Evolutionary conservation across 176 grass and related monocot species (phyloP).

Genomic region (maize (Zea mays)): DNA sequence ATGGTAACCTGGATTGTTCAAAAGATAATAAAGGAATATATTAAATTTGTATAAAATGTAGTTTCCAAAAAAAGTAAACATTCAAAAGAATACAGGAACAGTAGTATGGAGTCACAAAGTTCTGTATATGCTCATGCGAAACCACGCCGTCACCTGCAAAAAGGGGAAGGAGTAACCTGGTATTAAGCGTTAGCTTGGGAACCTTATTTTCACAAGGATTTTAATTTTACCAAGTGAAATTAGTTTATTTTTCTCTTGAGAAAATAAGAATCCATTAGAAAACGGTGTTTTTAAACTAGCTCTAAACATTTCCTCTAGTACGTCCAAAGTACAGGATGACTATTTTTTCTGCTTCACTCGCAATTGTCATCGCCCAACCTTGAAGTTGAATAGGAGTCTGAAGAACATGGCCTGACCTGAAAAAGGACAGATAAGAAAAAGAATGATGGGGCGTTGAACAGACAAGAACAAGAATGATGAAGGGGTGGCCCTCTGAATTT

Average conservation of each 20-base stretch:
- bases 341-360: conserved; percentile 36
- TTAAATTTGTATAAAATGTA: conserved; percentile 12
- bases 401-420: conserved; percentile 64
- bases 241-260: too few relatives aligned
- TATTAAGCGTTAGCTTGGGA: too few relatives aligned
- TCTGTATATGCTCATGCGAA: conserved; percentile 95
- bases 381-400: conserved; percentile 58
- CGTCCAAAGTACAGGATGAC: background rate
- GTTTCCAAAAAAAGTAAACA: conserved; percentile 13
- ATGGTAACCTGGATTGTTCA: conserved; percentile 74
- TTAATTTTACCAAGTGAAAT: too few relatives aligned
- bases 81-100: conserved; percentile 25
- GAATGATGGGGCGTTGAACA: background rate
- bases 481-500: conserved; percentile 65
- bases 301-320: conserved; percentile 11
- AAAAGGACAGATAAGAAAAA: conserved; percentile 21
- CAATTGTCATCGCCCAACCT: conserved; percentile 85
- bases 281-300: background rate
- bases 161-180: background rate
- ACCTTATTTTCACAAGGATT: too few relatives aligned
- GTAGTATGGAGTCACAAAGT: conserved; percentile 34
- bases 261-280: background rate
- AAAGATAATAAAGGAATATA: conserved; percentile 18
- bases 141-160: conserved; percentile 84
- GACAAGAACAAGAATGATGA: background rate